These are phyloP conservation scores for Marsdenia floribunda DNA, from an alignment of 257 asterid species.

Conservation along the genomic window DNA sequence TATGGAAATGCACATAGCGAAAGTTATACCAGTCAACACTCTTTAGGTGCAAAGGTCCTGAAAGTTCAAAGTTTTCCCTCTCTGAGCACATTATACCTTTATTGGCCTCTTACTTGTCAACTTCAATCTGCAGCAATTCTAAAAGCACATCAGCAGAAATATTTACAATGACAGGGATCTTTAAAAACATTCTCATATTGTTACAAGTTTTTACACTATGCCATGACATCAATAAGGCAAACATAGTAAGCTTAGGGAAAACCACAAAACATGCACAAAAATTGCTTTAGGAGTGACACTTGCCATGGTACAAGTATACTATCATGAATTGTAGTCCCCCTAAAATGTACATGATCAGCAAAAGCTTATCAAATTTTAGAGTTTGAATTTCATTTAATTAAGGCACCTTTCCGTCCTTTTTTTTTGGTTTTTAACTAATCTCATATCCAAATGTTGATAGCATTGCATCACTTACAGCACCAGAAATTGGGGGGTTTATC, in stretches of 20 bases:
- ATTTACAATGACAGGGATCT: neutral
- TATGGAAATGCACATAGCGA: neutral
- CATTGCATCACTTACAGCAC: neutral
- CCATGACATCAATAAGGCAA: neutral
- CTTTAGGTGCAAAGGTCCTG: slow-evolving; percentile 75
- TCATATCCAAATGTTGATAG: neutral
- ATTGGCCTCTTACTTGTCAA: neutral
- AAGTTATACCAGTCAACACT: slow-evolving; percentile 62
- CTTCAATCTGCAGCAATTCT: slow-evolving; percentile 4
- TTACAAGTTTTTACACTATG: neutral
- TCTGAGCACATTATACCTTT: slow-evolving; percentile 41
- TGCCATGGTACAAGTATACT: neutral
- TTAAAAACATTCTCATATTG: neutral
- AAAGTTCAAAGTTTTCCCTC: slow-evolving; percentile 54
- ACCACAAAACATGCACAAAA: neutral
- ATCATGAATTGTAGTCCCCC: neutral
- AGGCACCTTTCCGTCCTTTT: neutral
- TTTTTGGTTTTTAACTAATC: neutral
- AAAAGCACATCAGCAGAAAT: neutral
- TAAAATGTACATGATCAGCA: neutral
- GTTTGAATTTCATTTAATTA: neutral
- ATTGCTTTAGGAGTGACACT: neutral
- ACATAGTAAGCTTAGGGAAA: neutral
- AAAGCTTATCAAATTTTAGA: slow-evolving; percentile 1
- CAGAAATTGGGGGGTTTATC: neutral